Evolutionary conservation across 2,329 filamentous ascomycete species (phyloP), one percentile per base, ranked within the genome.

Genomic region (Fusarium nurragi): DNA sequence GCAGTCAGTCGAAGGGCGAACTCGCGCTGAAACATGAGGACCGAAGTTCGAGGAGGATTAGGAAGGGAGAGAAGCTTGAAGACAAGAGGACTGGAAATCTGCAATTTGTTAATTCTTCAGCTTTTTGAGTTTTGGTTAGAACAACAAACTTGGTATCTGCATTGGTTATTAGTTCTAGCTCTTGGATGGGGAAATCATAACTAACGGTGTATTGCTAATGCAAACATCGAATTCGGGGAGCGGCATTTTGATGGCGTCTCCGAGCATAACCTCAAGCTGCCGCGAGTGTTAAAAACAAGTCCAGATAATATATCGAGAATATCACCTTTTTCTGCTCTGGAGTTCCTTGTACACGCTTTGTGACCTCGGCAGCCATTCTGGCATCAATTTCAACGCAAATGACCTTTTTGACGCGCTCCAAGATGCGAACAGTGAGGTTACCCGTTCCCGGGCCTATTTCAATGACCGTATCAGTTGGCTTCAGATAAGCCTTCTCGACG

Each of bases 11-110:
- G 88, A 77, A 97, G 88, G 18, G 94, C 94, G 73, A 97, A 97
- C 79, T 98, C 94, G 74, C 93, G 88, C 81, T 98, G 94, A 73
- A 97, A 95, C 93, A 97, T 97, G 79, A 98, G 92, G 66, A 98
- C 87, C 70, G 90, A 94, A 60, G 88, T 88, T 30, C 94, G 83
- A 0, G 95, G 95, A 1, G 93, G 90, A 39, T 93, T 93, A 6
- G 87, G 88, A 65, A 94, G 88, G 25, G 91, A 87, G 48, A 98
- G 86, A 43, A 98, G 88, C 78, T 94, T 89, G 84, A 97, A 97
- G 48, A 95, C 93, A 43, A 99, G 83, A 4, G 94, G 95, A 65
- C 90, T 93, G 12, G 92, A 97, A 74, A 98, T 98, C 84, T 91
- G 28, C 74, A 32, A 40, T 22, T 34, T 38, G 43, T 74, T 60